Evolutionary conservation across 208 protist genomes (phyloP).

Genomic region (Tritrichomonas foetus): DNA sequence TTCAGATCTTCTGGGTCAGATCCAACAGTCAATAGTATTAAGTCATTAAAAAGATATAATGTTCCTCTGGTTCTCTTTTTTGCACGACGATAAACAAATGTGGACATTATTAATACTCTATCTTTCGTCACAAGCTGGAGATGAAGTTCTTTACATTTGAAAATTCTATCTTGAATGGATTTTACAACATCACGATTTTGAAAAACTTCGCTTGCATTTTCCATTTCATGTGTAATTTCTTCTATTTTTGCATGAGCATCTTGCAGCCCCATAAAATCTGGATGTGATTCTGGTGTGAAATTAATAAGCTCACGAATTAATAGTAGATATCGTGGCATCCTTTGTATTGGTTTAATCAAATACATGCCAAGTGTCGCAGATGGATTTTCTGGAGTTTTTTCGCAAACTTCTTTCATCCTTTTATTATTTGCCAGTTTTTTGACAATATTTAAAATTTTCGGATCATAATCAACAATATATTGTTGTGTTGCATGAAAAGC

Average conservation of each 20-base stretch:
- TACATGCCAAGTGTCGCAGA: not conserved
- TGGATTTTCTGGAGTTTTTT: too few species aligned
- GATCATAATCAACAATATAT: too few species aligned
- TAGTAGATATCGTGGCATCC: not conserved
- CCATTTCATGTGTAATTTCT: not conserved
- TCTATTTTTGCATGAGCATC: not conserved
- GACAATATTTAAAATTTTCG: too few species aligned
- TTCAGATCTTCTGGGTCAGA: too few species aligned
- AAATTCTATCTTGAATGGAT: not conserved
- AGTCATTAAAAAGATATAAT: too few species aligned
- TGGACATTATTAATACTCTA: too few species aligned
- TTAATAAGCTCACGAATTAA: not conserved
- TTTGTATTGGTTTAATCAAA: not conserved
- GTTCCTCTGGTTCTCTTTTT: too few species aligned
- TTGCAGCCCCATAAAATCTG: not conserved
- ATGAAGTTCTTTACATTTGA: not conserved
- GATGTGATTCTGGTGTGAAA: not conserved
- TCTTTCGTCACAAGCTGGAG: not conserved
- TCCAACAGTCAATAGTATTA: too few species aligned
- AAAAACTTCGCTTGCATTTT: not conserved
- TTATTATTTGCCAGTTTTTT: too few species aligned
- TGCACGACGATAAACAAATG: too few species aligned
- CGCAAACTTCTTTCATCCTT: too few species aligned
- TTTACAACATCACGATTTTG: not conserved
- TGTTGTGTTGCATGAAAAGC: too few species aligned